Conservation (phyloP, 768 basidiomycete genomes). For the Dictyophora rubrovolvata region DNA sequence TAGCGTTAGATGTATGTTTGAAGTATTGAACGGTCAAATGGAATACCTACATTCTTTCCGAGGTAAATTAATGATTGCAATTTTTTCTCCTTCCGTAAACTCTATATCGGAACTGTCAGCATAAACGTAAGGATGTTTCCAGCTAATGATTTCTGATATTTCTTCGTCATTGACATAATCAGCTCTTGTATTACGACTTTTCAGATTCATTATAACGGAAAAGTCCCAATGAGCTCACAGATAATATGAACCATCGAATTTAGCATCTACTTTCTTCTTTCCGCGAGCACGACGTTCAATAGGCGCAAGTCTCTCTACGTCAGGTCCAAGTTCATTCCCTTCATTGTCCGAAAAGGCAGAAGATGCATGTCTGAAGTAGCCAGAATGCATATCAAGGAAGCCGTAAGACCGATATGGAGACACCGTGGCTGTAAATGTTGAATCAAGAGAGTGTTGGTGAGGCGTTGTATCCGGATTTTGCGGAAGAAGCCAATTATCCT, state of each 20-base stretch:
- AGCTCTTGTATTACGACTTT: conserved; percentile 40
- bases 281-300: conserved; percentile 45
- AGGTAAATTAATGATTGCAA: conserved; percentile 47
- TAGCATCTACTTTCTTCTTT: conserved; percentile 54
- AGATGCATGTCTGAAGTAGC: conserved; percentile 59
- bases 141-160: conserved; percentile 59
- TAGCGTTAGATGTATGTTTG: background rate
- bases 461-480: conserved; percentile 41
- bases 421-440: conserved; percentile 23
- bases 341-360: conserved; percentile 64
- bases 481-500: conserved; percentile 71
- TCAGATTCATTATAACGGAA: conserved; percentile 7
- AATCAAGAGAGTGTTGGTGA: background rate
- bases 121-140: conserved; percentile 58
- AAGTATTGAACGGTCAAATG: background rate
- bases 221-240: conserved; percentile 38
- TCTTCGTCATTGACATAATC: conserved; percentile 71
- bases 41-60: conserved; percentile 38
- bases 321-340: conserved; percentile 64
- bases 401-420: conserved; percentile 51
- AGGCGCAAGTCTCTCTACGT: conserved; percentile 46
- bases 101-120: conserved; percentile 25
- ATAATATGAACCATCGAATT: conserved; percentile 80
- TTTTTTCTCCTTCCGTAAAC: conserved; percentile 67
- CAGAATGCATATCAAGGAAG: conserved; percentile 63